Evolutionary conservation across 768 basidiomycete genomes (phyloP).

Genomic region (Phlebiopsis gigantea): DNA sequence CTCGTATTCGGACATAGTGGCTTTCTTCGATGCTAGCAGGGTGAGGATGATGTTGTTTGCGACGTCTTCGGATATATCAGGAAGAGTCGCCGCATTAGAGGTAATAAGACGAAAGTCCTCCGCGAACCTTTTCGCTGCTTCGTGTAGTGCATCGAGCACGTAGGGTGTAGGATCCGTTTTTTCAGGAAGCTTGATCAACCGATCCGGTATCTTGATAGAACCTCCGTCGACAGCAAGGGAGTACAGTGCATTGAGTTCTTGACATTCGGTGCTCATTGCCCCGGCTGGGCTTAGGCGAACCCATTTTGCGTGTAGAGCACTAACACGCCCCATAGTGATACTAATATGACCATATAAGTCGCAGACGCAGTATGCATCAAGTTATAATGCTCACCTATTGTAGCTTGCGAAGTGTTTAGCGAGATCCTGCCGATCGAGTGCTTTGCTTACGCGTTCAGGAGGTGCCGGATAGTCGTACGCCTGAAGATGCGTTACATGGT

Average conservation of each 20-base stretch:
- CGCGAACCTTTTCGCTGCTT: constrained; percentile 41
- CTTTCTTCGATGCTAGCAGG: constrained; percentile 46
- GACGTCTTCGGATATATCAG: constrained; percentile 27
- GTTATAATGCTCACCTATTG: constrained; percentile 40
- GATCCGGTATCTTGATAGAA: constrained; percentile 52
- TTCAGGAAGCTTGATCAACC: constrained; percentile 46
- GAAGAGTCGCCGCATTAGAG: constrained; percentile 8
- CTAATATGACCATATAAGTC: constrained; percentile 24
- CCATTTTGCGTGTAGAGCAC: constrained; percentile 58
- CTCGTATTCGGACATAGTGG: constrained; percentile 57
- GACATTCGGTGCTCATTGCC: constrained; percentile 58
- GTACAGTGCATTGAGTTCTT: constrained; percentile 66
- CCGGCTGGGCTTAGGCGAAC: constrained; percentile 47
- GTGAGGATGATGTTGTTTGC: constrained; percentile 38
- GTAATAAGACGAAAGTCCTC: constrained; percentile 32
- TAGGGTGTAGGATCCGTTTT: constrained; percentile 34
- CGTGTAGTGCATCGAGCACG: constrained; percentile 48
- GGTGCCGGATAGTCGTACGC: constrained; percentile 66
- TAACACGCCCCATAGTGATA: constrained; percentile 50
- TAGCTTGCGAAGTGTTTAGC: constrained; percentile 62
- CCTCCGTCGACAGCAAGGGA: constrained; percentile 69
- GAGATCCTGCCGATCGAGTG: constrained; percentile 50
- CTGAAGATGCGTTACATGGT: constrained; percentile 25
- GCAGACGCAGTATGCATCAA: neutral
- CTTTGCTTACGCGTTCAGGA: constrained; percentile 44